A percentile compares a stretch with the other conserved stretches of the same genome.
These are phyloP conservation scores for Fusarium sp. DNA, from an alignment of 2,329 filamentous ascomycete genomes.

Conservation along the genomic window DNA sequence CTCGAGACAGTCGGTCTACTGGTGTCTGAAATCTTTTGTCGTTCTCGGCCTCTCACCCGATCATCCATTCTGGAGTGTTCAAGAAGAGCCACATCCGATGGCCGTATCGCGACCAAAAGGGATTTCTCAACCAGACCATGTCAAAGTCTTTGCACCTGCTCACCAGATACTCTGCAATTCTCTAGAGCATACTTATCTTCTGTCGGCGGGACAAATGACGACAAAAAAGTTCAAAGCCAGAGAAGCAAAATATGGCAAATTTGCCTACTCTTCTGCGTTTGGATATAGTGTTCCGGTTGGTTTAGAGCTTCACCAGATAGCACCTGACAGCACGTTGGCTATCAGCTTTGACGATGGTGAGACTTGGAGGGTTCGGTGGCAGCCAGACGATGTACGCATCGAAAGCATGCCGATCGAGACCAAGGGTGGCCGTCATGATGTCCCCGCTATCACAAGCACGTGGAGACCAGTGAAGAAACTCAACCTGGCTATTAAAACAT, in stretches of 20 bases:
- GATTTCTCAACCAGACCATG: background rate
- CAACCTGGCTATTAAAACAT: conserved; percentile 42
- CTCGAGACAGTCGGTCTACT: conserved; percentile 67
- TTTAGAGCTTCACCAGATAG: conserved; percentile 49
- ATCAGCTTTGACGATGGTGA: conserved; percentile 49
- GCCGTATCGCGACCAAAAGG: background rate
- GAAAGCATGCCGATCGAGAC: background rate
- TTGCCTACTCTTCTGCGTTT: conserved; percentile 62
- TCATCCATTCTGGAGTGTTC: conserved; percentile 60
- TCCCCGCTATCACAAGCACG: background rate
- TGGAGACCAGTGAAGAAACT: conserved; percentile 42
- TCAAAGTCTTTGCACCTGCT: conserved; percentile 45
- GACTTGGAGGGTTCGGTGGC: conserved; percentile 49
- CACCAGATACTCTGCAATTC: conserved; percentile 60
- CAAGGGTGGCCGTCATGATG: background rate
- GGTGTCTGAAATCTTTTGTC: conserved; percentile 64
- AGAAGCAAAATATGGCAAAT: conserved; percentile 61
- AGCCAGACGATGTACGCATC: conserved; percentile 18
- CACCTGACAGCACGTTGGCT: conserved; percentile 49
- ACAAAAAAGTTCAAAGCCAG: conserved; percentile 54
- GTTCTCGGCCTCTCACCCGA: conserved; percentile 52
- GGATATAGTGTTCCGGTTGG: conserved; percentile 59
- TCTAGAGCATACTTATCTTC: conserved; percentile 57
- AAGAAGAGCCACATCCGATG: conserved; percentile 52
- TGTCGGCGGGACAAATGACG: conserved; percentile 56